Base-by-base conservation (phyloP, 768 basidiomycete species). In the Lactarius trivialis region DNA sequence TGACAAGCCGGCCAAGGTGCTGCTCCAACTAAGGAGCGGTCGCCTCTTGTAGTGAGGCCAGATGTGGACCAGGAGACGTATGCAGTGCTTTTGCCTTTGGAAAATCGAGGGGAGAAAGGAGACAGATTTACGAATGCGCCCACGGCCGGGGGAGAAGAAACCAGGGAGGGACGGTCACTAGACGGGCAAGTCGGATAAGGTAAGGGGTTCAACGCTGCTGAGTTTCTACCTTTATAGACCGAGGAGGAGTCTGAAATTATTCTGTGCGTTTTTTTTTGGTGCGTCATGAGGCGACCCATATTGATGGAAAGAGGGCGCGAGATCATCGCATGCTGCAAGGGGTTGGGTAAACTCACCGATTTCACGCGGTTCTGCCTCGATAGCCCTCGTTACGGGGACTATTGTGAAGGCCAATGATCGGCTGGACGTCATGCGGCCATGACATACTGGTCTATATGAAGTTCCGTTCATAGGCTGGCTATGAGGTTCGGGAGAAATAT, bases 181-280 rank as follows among this genome's bases (percentile, higher is more conserved):
- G 61, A 15, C 19, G 61, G 28, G 39, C 28, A 58, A 30, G 61
- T 53, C 56, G 51, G 61, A 62, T 45, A 53, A 62, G 52, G 56
- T 50, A 50, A 55, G 60, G 49, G 15, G 51, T 52, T 58, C 41
- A 51, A 58, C 24, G 45, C 39, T 64, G 58, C 63, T 64, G 63
- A 60, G 54, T 56, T 60, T 26, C 63, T 63, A 33, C 15, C 33
- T 64, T 64, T 60, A 60, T 64, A 64, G 28, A 30, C 53, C 57
- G 54, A 54, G 37, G 62, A 50, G 63, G 63, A 64, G 63, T 52
- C 39, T 51, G 58, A 64, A 63, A 26, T 33, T 55, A 19, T 52
- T n/a, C n/a, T n/a, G n/a, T n/a, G n/a, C n/a, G n/a, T n/a, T n/a
- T 41, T 48, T 37, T 58, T 59, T 59, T 48, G 30, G 41, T 50